Conservation (phyloP, 108 stramenopile genomes). For the Cyclotella atomus region DNA sequence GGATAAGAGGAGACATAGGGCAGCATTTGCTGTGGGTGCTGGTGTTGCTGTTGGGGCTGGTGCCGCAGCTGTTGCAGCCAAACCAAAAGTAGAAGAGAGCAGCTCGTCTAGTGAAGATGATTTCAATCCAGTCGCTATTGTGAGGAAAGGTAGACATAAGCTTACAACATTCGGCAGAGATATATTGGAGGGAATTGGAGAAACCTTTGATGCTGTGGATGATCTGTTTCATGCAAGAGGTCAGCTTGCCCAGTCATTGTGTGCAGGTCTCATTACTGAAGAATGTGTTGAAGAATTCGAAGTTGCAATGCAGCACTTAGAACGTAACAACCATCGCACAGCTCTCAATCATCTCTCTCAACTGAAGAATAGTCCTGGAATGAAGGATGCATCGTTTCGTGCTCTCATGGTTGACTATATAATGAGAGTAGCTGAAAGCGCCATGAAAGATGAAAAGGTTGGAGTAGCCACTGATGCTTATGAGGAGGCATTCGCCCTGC, state of each 20-base stretch:
- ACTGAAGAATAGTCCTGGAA: slow-evolving; percentile 9
- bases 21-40: background rate
- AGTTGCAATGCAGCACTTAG: slow-evolving; percentile 30
- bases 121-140: background rate
- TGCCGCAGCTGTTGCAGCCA: background rate
- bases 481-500: slow-evolving; percentile 23
- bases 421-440: slow-evolving; percentile 31
- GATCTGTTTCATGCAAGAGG: background rate
- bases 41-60: background rate
- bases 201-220: background rate
- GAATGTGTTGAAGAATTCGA: slow-evolving; percentile 15
- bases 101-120: background rate
- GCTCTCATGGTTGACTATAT: slow-evolving; percentile 25
- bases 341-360: slow-evolving; percentile 35
- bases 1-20: background rate
- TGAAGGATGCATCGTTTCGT: slow-evolving; percentile 19
- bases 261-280: background rate
- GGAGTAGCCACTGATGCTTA: slow-evolving; percentile 42
- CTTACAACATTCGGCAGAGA: background rate
- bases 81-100: background rate
- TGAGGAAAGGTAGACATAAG: background rate
- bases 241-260: background rate
- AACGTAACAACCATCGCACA: slow-evolving; percentile 44
- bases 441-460: slow-evolving; percentile 24
- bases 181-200: background rate